Percentiles rank a stretch among this genome's conserved stretches.
Conservation (phyloP, 495 filamentous ascomycete species). For the Aspergillus bertholletiae region DNA sequence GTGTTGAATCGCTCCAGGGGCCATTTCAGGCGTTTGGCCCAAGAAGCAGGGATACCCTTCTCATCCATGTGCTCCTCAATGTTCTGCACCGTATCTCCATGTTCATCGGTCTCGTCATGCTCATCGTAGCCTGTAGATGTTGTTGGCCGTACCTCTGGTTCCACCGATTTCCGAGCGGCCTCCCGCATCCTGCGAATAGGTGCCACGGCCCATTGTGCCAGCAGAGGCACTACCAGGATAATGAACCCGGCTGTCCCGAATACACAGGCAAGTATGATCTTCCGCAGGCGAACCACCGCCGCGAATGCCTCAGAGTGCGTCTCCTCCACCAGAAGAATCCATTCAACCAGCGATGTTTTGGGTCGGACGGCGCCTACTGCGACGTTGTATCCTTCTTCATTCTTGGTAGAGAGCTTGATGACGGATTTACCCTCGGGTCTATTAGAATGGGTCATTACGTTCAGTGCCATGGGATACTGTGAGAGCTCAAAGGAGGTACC, state of each 20-base stretch:
- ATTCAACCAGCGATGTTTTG: constrained; percentile 62
- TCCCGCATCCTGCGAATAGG: constrained; percentile 75
- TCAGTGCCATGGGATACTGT: constrained; percentile 52
- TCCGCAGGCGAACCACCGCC: constrained; percentile 69
- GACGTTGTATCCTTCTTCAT: constrained; percentile 62
- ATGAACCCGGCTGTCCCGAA: constrained; percentile 75
- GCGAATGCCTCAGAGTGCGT: constrained; percentile 65
- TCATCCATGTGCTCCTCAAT: constrained; percentile 17
- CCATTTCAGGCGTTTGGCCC: constrained; percentile 13
- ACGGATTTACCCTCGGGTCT: constrained; percentile 54
- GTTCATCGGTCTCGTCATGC: background rate
- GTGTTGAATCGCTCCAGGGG: constrained; percentile 14
- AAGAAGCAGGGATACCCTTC: constrained; percentile 7
- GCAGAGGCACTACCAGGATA: constrained; percentile 64
- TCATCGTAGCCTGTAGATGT: constrained; percentile 19
- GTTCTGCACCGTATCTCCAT: constrained; percentile 5
- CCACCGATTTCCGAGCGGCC: constrained; percentile 74
- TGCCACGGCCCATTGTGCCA: constrained; percentile 74
- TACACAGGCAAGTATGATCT: constrained; percentile 77
- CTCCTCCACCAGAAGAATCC: constrained; percentile 80
- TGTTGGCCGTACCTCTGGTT: constrained; percentile 38
- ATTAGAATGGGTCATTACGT: constrained; percentile 48
- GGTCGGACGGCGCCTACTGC: constrained; percentile 71
- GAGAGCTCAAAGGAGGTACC: constrained; percentile 53
- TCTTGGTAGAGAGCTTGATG: constrained; percentile 60